Evolutionary conservation across 768 basidiomycete species (phyloP).

Genomic region (Sarcodon aspratus): DNA sequence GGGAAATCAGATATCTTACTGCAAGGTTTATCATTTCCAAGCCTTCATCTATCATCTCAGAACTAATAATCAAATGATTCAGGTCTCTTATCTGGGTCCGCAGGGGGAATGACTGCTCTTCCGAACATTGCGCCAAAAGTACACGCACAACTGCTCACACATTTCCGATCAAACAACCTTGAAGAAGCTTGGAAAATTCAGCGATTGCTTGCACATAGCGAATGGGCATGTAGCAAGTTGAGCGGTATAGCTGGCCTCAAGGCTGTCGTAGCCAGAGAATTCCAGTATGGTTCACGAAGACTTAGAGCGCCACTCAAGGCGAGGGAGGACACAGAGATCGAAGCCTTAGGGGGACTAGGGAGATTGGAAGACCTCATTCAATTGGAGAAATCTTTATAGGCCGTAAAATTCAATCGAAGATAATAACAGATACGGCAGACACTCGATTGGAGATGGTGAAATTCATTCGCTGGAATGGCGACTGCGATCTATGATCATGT

Average conservation of each 20-base stretch:
- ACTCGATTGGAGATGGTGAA: too few relatives aligned
- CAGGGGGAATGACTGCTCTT: conserved; percentile 33
- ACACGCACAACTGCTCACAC: conserved; percentile 35
- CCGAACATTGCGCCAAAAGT: conserved; percentile 36
- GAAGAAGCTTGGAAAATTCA: conserved; percentile 53
- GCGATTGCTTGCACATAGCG: conserved; percentile 49
- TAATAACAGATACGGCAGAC: too few relatives aligned
- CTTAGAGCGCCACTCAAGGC: too few relatives aligned
- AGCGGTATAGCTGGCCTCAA: conserved; percentile 65
- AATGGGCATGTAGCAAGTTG: conserved; percentile 51
- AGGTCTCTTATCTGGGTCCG: conserved; percentile 28
- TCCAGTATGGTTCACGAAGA: conserved; percentile 40
- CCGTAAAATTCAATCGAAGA: too few relatives aligned
- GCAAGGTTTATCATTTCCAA: conserved; percentile 48
- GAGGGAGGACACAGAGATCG: too few relatives aligned
- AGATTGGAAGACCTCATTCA: conserved; percentile 18
- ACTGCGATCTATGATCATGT: too few relatives aligned
- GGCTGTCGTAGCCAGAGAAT: conserved; percentile 46
- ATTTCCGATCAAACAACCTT: conserved; percentile 41
- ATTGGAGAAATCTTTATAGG: conserved; percentile 16
- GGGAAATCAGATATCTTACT: conserved; percentile 62
- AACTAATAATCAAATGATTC: conserved; percentile 20
- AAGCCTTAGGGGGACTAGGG: not conserved
- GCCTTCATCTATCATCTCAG: conserved; percentile 60
- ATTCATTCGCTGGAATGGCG: too few relatives aligned